Base-by-base conservation (phyloP, 108 stramenopile genomes). In the Nannochloropsis granulata region DNA sequence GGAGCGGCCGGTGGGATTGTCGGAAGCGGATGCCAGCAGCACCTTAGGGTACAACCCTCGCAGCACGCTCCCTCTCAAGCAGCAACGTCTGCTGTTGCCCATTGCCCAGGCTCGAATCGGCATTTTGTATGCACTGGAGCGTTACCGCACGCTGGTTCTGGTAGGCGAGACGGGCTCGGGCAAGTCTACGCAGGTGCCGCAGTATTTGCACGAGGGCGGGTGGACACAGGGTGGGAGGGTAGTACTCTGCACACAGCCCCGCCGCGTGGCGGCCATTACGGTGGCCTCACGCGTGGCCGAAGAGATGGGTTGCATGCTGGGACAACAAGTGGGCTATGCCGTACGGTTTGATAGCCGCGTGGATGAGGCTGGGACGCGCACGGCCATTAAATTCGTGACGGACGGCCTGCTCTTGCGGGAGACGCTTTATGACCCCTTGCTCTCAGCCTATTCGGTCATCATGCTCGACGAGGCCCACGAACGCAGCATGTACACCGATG, bases 391-490 rank as follows among this genome's bases (percentile, higher is more conserved):
- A 85, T 88, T 88, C 83, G 88, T 82, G 85, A 90, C 90, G 34
- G 90, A 91, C 34, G 90, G 98, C 45, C 92, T 95, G 88, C 90
- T 98, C 12, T 81, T 98, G 80, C 85, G 97, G 23, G 96, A 97
- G 82, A 94, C 94, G 43, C 83, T 96, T 79, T 81, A 88, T 42
- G 96, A 98, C 91, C 98, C 98, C 5, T 89, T 96, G 46, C 89
- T 98, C 26, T 91, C 90, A n/a, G 89, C 91, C 13, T 98, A 96
- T 80, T 94, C 94, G n/a, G 95, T 97, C 10, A 86, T 97, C 0
- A 94, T 98, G 82, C 92, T 97, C 25, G 98, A 98, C 84, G 98
- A 98, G 84, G 98, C 97, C 11, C 98, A 98, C 83, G 96, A 98
- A 89, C 86, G 96, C 44, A 94, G 90, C 44, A 42, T 96, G 14